A percentile compares a stretch with the other conserved stretches of the same genome.
Evolutionary conservation across 176 grass and related monocot species (phyloP).

Genomic region (Aegilops bicornis): DNA sequence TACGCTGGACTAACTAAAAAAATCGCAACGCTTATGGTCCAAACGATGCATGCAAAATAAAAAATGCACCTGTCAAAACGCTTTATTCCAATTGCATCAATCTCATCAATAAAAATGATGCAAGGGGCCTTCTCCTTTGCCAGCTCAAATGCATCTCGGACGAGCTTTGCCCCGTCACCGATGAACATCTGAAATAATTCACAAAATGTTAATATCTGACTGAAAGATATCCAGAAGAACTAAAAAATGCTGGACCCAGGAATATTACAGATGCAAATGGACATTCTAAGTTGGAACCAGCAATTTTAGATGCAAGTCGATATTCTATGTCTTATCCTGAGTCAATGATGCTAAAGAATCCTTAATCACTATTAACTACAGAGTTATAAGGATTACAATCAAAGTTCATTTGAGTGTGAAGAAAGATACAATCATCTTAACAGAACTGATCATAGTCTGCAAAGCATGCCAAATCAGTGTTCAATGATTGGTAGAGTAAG

Average conservation of each 20-base stretch:
- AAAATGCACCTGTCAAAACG: conserved; percentile 64
- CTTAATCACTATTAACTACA: background rate
- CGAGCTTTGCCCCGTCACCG: conserved; percentile 75
- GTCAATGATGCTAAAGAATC: background rate
- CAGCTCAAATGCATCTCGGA: conserved; percentile 76
- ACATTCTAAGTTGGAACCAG: background rate
- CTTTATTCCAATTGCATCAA: conserved; percentile 86
- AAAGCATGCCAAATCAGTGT: background rate
- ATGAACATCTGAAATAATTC: conserved; percentile 64
- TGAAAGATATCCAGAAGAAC: background rate
- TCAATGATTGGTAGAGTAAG: background rate
- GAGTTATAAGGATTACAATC: background rate
- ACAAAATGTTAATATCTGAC: conserved; percentile 1
- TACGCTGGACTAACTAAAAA: background rate
- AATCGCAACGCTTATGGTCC: background rate
- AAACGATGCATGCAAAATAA: background rate
- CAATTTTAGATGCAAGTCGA: background rate
- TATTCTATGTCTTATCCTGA: background rate
- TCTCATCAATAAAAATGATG: conserved; percentile 89
- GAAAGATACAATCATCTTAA: background rate
- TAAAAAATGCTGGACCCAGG: background rate
- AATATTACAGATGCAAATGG: background rate
- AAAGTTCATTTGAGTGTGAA: background rate
- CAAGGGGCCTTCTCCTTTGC: conserved; percentile 86
- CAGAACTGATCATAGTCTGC: background rate